Evolutionary conservation across 208 protist genomes (phyloP).

Genomic region (Strigomonas oncopelti): DNA sequence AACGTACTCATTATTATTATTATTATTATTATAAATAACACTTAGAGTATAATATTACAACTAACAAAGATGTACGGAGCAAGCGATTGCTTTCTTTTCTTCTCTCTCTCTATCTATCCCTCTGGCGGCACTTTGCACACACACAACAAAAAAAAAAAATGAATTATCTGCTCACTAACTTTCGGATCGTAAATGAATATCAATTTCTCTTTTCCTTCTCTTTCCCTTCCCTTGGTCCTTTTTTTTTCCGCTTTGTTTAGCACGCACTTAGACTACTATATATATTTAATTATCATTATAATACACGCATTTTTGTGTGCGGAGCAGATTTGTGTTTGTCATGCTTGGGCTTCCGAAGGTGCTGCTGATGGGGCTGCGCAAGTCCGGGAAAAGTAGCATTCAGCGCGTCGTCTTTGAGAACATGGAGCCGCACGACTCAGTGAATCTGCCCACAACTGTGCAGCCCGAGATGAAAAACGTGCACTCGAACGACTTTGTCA

Average conservation of each 20-base stretch:
- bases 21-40: constrained; percentile 9
- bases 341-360: constrained; percentile 77
- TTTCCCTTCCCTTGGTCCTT: no score
- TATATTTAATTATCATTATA: no score
- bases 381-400: constrained; percentile 89
- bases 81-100: not conserved
- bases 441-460: constrained; percentile 78
- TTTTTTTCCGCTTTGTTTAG: no score
- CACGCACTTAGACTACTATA: no score
- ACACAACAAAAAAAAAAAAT: constrained; percentile 5
- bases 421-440: constrained; percentile 84
- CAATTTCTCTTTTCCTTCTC: no score
- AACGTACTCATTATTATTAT: not conserved
- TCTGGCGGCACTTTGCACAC: not conserved
- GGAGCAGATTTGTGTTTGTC: no score
- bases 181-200: no score
- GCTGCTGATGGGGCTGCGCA: constrained; percentile 83
- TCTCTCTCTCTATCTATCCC: constrained; percentile 1
- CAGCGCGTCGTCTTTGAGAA: constrained; percentile 88
- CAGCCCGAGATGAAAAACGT: constrained; percentile 73
- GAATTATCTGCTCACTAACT: no score
- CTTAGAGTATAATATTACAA: not conserved
- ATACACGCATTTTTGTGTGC: no score
- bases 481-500: constrained; percentile 84
- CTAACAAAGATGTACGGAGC: not conserved